A percentile compares a stretch with the other conserved stretches of the same genome.
These are phyloP conservation scores for Persicaria tinctoria DNA, from an alignment of 148 eudicot species.

Conservation along the genomic window DNA sequence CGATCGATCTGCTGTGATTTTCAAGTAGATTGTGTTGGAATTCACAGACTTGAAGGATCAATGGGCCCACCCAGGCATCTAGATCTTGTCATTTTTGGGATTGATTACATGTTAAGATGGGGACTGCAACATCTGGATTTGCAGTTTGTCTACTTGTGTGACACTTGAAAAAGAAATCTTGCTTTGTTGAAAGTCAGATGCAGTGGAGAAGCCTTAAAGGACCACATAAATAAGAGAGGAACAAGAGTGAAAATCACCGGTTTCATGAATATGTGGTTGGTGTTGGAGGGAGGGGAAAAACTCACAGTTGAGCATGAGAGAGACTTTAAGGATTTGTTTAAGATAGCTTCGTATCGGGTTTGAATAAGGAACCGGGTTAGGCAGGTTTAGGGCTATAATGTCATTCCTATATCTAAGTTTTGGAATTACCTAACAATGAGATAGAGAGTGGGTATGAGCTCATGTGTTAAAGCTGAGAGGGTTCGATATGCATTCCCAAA, in stretches of 20 bases:
- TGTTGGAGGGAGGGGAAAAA: not conserved
- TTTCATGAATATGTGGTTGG: not conserved
- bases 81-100: not conserved
- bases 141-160: not conserved
- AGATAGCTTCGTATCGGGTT: too few relatives aligned
- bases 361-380: too few relatives aligned
- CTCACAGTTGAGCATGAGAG: not conserved
- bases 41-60: slow-evolving; percentile 1
- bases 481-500: too few relatives aligned
- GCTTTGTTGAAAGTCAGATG: not conserved
- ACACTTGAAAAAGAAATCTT: not conserved
- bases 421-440: too few relatives aligned
- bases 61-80: not conserved
- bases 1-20: not conserved
- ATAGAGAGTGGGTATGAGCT: too few relatives aligned
- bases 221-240: not conserved
- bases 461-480: too few relatives aligned
- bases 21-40: not conserved
- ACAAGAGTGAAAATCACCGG: not conserved
- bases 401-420: too few relatives aligned
- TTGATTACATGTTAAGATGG: not conserved
- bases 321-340: not conserved
- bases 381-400: too few relatives aligned
- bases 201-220: not conserved
- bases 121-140: not conserved